These are phyloP conservation scores for Solanum peruvianum DNA, from an alignment of 257 asterid genomes.

Conservation along the genomic window DNA sequence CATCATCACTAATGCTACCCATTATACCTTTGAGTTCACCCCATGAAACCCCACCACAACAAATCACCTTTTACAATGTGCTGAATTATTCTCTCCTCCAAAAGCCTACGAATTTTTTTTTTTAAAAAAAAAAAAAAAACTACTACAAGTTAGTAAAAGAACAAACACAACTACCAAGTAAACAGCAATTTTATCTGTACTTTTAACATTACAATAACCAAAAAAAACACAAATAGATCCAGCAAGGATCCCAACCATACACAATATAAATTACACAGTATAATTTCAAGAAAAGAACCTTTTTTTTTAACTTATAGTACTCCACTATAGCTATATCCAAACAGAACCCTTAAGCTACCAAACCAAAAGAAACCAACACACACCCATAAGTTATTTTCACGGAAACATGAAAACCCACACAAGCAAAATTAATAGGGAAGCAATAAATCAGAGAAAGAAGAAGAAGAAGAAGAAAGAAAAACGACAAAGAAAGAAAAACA, in stretches of 20 bases:
- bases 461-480: not conserved
- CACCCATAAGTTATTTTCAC: not conserved
- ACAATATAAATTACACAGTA: conserved; percentile 4
- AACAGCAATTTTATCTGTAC: conserved; percentile 5
- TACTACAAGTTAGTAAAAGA: conserved; percentile 3
- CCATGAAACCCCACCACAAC: conserved; percentile 50
- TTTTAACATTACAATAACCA: conserved; percentile 9
- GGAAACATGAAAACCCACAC: not conserved
- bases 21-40: conserved; percentile 49
- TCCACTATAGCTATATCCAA: not conserved
- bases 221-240: conserved; percentile 34
- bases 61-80: conserved; percentile 43
- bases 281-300: conserved; percentile 5
- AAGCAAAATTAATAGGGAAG: not conserved
- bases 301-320: not conserved
- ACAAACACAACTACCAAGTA: conserved; percentile 38
- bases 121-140: not conserved
- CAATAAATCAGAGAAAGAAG: not conserved
- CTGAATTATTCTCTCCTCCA: conserved; percentile 22
- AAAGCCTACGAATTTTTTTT: conserved; percentile 23
- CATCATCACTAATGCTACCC: conserved; percentile 47
- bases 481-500: not conserved
- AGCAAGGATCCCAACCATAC: conserved; percentile 68
- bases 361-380: not conserved
- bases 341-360: not conserved